Conservation (phyloP, 2,329 filamentous ascomycete species). For the Diaporthe sp. region DNA sequence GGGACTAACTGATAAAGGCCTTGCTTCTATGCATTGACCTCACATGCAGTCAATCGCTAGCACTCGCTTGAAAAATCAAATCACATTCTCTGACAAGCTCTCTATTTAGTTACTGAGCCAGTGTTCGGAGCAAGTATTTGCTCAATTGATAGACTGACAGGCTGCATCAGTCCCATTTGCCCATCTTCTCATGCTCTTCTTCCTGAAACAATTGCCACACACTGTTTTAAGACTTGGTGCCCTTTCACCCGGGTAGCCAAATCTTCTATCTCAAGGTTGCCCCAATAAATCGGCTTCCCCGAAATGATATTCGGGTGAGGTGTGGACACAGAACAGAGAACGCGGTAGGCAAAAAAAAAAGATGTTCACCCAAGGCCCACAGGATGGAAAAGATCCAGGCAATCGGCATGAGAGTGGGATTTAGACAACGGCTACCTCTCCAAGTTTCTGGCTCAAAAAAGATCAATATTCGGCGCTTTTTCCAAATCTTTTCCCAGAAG, state of each 20-base stretch:
- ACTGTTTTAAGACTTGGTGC: neutral
- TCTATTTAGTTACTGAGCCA: no score
- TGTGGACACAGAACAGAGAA: neutral
- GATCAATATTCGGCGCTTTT: neutral
- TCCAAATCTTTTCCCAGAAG: neutral
- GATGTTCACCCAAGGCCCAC: neutral
- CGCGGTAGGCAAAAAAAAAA: neutral
- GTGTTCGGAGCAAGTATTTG: neutral
- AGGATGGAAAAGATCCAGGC: neutral
- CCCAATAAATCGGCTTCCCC: neutral
- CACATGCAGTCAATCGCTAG: neutral
- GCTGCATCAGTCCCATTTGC: neutral
- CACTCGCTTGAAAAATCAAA: no score
- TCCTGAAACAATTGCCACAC: no score
- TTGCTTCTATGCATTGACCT: neutral
- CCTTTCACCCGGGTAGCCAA: neutral
- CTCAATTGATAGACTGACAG: neutral
- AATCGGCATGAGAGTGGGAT: no score
- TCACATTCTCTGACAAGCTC: no score
- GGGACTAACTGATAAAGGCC: no score
- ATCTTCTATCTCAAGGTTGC: neutral
- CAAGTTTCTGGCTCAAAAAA: neutral
- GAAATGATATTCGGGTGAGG: neutral
- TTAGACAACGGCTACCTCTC: neutral
- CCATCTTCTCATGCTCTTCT: neutral